Base-by-base conservation (phyloP, 306 rosid species). In the Styphnolobium japonicum region DNA sequence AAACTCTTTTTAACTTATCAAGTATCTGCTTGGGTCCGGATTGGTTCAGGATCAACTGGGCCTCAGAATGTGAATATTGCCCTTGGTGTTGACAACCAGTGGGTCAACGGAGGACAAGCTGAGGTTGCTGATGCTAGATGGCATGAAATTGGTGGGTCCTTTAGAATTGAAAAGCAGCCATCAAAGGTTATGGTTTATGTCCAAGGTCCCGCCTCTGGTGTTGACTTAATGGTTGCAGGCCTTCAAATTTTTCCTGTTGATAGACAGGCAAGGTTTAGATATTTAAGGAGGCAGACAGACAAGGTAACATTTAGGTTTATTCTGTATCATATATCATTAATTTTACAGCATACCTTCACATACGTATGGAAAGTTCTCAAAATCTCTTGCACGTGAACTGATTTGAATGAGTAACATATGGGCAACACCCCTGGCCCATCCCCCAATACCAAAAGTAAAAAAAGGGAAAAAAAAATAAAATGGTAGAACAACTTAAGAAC, bases 131-230 rank as follows among this genome's bases (percentile, higher is more conserved):
- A 89, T 66, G 82, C 55, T 48, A 83, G 87, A 75, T 95, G 98
- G 98, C 90, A 91, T 71, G 98, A 95, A 84, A 88, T 95, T 73
- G 94, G 98, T 58, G 98, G 97, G 61, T 95, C 98, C 18, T 95
- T 92, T 75, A 90, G 98, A 89, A 84, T 91, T 76, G 98, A 92
- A 87, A 95, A 92, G 78, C 97, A 91, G 77, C 88, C 98, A 16
- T 81, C 94, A 12, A 93, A 92, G 65, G 97, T 92, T 65, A 86
- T 90, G 90, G 93, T 91, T 78, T 93, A 91, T 80, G 42, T 95
- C 22, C 98, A 95, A 84, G 98, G 98, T 9, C 98, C 98, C 56
- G 85, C 89, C 70, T 67, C 98, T 65, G 93, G 94, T 42, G 85
- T 92, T 10, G 94, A 95, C 78, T 84, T 95, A 15, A 91, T 95